A percentile compares a stretch with the other conserved stretches of the same genome.
Conservation (phyloP, 1,139 yeast genomes). For the Magnusiomyces ingens region DNA sequence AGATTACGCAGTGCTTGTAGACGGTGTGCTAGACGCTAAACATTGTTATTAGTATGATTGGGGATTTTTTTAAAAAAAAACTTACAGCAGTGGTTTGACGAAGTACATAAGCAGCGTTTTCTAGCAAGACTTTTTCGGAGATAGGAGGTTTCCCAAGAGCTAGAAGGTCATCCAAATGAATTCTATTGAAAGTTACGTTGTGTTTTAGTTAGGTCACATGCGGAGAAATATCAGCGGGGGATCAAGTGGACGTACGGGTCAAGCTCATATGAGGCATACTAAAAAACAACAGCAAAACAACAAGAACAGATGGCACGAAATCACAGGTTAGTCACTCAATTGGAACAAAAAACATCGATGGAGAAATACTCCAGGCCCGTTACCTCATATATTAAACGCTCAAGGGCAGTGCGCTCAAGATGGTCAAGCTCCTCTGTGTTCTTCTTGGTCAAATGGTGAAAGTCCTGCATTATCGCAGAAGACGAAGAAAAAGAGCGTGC, state of each 20-base stretch:
- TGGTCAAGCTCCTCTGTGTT: conserved; percentile 1
- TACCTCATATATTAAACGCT: conserved; percentile 12
- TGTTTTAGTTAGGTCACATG: background rate
- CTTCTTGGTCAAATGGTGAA: conserved; percentile 1
- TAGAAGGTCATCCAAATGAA: conserved; percentile 25
- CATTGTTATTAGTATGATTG: conserved; percentile 2
- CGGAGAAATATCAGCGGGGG: background rate
- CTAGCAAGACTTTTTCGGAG: conserved; percentile 29
- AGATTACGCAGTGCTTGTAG: conserved; percentile 60
- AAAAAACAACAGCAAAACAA: background rate
- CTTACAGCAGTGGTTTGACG: conserved; percentile 41
- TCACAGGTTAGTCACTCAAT: no score
- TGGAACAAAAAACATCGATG: no score
- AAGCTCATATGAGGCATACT: conserved; percentile 9
- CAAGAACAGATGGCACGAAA: background rate
- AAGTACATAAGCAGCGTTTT: conserved; percentile 38
- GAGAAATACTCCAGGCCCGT: background rate
- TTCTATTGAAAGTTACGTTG: conserved; percentile 6
- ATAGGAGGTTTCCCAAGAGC: conserved; percentile 24
- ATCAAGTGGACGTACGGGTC: conserved; percentile 8
- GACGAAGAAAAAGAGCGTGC: no score
- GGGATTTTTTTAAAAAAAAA: conserved; percentile 1
- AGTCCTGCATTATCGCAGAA: no score
- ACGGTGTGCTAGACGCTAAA: conserved; percentile 44
- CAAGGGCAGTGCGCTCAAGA: conserved; percentile 2